These are phyloP conservation scores for Trichoderma sp. DNA, from an alignment of 2,329 filamentous ascomycete species.

Conservation along the genomic window DNA sequence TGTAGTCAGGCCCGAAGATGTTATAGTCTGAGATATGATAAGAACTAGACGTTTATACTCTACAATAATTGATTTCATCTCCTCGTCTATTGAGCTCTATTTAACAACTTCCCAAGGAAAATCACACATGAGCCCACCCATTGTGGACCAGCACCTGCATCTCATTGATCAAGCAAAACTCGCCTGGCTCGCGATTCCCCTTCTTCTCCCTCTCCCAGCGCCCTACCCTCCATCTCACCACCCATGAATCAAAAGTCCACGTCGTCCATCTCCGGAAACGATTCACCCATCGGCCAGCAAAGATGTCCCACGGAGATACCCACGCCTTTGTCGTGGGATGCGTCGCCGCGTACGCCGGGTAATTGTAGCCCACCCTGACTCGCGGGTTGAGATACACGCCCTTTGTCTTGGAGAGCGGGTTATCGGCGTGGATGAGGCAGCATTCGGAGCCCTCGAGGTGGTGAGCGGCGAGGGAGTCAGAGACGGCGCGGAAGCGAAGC, in stretches of 20 bases:
- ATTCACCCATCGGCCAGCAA: constrained; percentile 61
- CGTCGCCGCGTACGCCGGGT: constrained; percentile 53
- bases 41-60: not conserved
- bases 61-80: not conserved
- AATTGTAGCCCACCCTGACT: constrained; percentile 67
- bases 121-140: constrained; percentile 59
- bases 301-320: constrained; percentile 50
- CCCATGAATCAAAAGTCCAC: constrained; percentile 35
- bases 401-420: constrained; percentile 52
- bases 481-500: constrained; percentile 64
- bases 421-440: constrained; percentile 75
- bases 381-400: constrained; percentile 70
- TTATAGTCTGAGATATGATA: not conserved
- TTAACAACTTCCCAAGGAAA: no score
- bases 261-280: constrained; percentile 50
- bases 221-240: constrained; percentile 42
- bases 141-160: constrained; percentile 60
- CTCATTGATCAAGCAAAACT: constrained; percentile 60
- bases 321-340: constrained; percentile 45
- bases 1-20: not conserved
- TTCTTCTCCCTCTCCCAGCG: constrained; percentile 42
- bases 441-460: constrained; percentile 79
- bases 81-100: not conserved
- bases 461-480: constrained; percentile 60
- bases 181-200: constrained; percentile 47